Evolutionary conservation across 106 monocot genomes (phyloP).

Genomic region (Allium sativum): DNA sequence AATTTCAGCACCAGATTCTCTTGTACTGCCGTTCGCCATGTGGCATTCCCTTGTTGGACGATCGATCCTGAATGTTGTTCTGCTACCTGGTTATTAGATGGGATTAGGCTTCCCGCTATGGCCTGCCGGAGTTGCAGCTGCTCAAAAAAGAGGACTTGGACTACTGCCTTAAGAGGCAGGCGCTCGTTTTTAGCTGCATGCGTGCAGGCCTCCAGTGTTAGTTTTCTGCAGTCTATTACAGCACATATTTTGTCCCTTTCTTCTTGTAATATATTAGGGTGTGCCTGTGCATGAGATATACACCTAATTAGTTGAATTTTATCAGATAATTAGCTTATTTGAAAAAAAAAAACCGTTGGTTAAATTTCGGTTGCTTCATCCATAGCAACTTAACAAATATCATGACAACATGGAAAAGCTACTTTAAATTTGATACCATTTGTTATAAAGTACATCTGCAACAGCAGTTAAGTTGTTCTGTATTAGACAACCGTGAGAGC

Average conservation of each 20-base stretch:
- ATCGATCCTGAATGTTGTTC: slow-evolving; percentile 6
- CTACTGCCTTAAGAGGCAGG: slow-evolving; percentile 66
- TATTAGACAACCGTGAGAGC: too few relatives aligned
- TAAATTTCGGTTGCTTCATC: too few relatives aligned
- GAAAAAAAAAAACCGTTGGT: too few relatives aligned
- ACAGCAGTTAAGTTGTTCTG: too few relatives aligned
- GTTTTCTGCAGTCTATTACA: slow-evolving; percentile 85
- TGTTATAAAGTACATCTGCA: too few relatives aligned
- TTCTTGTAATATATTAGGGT: slow-evolving; percentile 45
- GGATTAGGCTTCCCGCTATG: slow-evolving; percentile 52
- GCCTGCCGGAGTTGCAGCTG: slow-evolving; percentile 91
- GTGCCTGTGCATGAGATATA: slow-evolving; percentile 39
- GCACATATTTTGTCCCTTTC: slow-evolving; percentile 63
- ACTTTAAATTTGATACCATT: too few relatives aligned
- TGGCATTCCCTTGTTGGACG: slow-evolving; percentile 10
- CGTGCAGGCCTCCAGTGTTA: slow-evolving; percentile 92
- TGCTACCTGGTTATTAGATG: slow-evolving; percentile 4
- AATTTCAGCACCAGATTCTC: slow-evolving; percentile 71
- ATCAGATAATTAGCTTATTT: too few relatives aligned
- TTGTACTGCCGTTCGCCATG: slow-evolving; percentile 35
- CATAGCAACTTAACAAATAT: too few relatives aligned
- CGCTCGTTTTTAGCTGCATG: slow-evolving; percentile 99
- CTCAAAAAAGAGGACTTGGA: slow-evolving; percentile 99
- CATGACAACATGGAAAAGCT: too few relatives aligned
- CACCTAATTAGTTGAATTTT: too few relatives aligned